Conservation (phyloP, 352 stramenopile species). For the Phytophthora colocasiae region DNA sequence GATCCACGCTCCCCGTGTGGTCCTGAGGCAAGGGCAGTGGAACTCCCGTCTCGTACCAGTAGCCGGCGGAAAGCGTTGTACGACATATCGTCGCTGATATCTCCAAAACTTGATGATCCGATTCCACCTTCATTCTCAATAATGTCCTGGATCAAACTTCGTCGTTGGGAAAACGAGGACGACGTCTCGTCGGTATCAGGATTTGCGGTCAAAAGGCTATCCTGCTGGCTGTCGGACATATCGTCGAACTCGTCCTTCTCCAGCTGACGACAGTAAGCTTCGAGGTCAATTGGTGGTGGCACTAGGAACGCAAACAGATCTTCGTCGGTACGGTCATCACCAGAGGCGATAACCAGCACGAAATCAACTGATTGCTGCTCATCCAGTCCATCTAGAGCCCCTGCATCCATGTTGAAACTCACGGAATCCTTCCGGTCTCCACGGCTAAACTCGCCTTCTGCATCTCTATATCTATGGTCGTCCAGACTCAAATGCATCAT, state of each 20-base stretch:
- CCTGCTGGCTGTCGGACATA: conserved; percentile 28
- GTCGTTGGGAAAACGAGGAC: conserved; percentile 13
- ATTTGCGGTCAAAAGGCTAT: not conserved
- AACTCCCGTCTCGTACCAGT: conserved; percentile 42
- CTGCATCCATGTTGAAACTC: conserved; percentile 14
- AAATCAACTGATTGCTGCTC: conserved; percentile 72
- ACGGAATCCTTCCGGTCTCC: conserved; percentile 34
- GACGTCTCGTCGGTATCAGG: conserved; percentile 18
- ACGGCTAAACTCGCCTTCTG: conserved; percentile 13
- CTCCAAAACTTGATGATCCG: conserved; percentile 33
- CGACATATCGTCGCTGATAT: conserved; percentile 44
- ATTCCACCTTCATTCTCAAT: conserved; percentile 24
- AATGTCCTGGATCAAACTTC: conserved; percentile 35
- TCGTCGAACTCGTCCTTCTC: conserved; percentile 70
- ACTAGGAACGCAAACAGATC: conserved; percentile 84
- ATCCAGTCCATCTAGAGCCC: conserved; percentile 21
- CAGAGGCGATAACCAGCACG: conserved; percentile 84
- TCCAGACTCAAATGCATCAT: conserved; percentile 13
- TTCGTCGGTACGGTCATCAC: conserved; percentile 85
- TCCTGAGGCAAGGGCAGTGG: conserved; percentile 17
- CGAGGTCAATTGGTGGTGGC: conserved; percentile 81
- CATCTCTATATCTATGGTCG: conserved; percentile 12
- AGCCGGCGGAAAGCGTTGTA: conserved; percentile 59
- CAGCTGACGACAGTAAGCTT: conserved; percentile 78
- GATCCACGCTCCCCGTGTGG: conserved; percentile 19